Conservation (phyloP, 306 rosid species). For the Hippophae gyantsensis region DNA sequence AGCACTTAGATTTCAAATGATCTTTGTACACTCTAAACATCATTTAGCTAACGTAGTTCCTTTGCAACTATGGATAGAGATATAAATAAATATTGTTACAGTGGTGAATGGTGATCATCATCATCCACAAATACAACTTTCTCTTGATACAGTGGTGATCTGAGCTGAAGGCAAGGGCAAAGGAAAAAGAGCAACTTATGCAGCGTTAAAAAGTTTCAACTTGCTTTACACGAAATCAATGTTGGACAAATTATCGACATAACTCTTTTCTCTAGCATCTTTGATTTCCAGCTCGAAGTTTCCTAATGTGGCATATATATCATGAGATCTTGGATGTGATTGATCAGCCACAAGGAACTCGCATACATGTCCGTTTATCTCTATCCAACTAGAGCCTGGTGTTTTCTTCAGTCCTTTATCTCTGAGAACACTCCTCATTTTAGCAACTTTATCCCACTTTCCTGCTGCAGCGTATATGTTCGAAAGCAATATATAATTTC, state of each 20-base stretch:
- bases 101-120: too few relatives aligned
- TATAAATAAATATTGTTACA: too few relatives aligned
- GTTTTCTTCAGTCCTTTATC: slow-evolving; percentile 58
- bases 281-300: slow-evolving; percentile 44
- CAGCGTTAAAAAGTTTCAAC: too few relatives aligned
- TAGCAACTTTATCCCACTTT: slow-evolving; percentile 62
- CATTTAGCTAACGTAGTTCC: too few relatives aligned
- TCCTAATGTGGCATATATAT: slow-evolving; percentile 39
- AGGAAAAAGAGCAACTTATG: too few relatives aligned
- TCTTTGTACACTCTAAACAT: too few relatives aligned
- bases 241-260: neutral
- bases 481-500: slow-evolving; percentile 62
- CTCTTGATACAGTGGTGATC: too few relatives aligned
- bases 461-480: slow-evolving; percentile 83
- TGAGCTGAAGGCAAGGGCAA: too few relatives aligned
- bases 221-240: neutral
- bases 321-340: slow-evolving; percentile 49
- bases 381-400: slow-evolving; percentile 74
- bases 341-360: slow-evolving; percentile 71
- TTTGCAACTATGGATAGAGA: too few relatives aligned
- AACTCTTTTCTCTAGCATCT: slow-evolving; percentile 19
- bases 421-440: slow-evolving; percentile 59
- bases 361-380: slow-evolving; percentile 43
- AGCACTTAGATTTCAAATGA: too few relatives aligned
- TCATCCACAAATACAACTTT: too few relatives aligned